A percentile compares a stretch with the other conserved stretches of the same genome.
These are phyloP conservation scores for Cordyceps fumosorosea DNA, from an alignment of 2,329 filamentous ascomycete species.

Conservation along the genomic window DNA sequence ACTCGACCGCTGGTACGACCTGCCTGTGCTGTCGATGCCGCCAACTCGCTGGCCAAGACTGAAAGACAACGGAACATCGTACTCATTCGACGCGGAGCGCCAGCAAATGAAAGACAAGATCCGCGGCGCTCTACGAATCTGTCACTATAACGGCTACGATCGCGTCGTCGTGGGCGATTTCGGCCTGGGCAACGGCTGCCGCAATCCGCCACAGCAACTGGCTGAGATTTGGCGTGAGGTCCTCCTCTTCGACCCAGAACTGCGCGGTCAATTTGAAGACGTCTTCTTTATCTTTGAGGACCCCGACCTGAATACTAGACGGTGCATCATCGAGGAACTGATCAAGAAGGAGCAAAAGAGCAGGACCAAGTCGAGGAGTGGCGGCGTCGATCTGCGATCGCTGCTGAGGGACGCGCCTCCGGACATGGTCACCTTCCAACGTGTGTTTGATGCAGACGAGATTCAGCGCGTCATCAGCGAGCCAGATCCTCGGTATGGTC, in stretches of 20 bases:
- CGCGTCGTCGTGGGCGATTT: slow-evolving; percentile 58
- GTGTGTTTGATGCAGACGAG: slow-evolving; percentile 44
- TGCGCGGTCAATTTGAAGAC: slow-evolving; percentile 54
- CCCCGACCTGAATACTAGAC: slow-evolving; percentile 44
- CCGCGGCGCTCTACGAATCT: slow-evolving; percentile 62
- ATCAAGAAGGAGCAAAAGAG: slow-evolving; percentile 42
- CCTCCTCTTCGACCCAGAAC: slow-evolving; percentile 55
- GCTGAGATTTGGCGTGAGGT: slow-evolving; percentile 61
- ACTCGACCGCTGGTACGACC: slow-evolving; percentile 46
- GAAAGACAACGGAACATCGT: slow-evolving; percentile 57
- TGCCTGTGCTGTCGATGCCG: slow-evolving; percentile 69
- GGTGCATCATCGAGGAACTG: slow-evolving; percentile 48
- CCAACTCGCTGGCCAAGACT: slow-evolving; percentile 69
- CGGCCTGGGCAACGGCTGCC: slow-evolving; percentile 55
- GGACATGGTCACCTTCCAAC: slow-evolving; percentile 48
- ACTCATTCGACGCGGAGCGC: slow-evolving; percentile 65
- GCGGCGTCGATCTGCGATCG: slow-evolving; percentile 9
- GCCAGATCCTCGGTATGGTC: slow-evolving; percentile 48
- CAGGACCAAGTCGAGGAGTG: slow-evolving; percentile 21
- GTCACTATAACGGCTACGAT: slow-evolving; percentile 51
- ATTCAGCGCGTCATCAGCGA: slow-evolving; percentile 43
- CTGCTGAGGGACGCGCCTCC: slow-evolving; percentile 24
- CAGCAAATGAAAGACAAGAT: slow-evolving; percentile 70
- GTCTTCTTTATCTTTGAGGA: slow-evolving; percentile 62
- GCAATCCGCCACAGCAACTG: slow-evolving; percentile 59